Base-by-base conservation (phyloP, 2,329 filamentous ascomycete genomes). In the Aspergillus ustus region DNA sequence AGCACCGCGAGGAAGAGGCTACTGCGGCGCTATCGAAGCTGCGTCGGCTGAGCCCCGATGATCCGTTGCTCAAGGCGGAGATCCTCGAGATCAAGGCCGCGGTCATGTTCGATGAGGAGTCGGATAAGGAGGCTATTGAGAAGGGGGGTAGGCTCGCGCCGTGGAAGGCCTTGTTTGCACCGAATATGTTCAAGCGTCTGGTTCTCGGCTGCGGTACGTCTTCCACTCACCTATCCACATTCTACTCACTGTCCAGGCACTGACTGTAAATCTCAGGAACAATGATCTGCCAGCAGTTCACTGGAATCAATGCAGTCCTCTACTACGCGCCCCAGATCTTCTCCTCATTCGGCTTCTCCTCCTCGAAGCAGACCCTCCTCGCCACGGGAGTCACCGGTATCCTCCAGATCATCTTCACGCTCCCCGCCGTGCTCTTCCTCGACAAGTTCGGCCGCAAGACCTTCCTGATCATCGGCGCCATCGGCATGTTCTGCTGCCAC, bases 71-170 rank as follows among this genome's bases (percentile, higher is more conserved):
- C 43, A 84, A 89, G 65, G 81, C 92, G 1, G 91, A 94, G 70
- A 92, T 90, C 71, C 84, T 92, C n/a, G 91, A 94, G 73, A 93
- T 94, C 77, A 91, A 91, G 74, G 90, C 91, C 0, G 89, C 92
- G 73, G 89, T 87, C 0, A 75, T 91, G 19, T 95, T 94, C 67
- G 91, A 94, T 76, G 91, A 93, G 77, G 85, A 87, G 37, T 87
- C 86, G 0, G 82, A 89, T 9, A 84, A 85, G 0, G 87, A 90
- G 52, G 82, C 63, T 17, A 52, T 71, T 37, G 64, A 63, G 8
- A 4, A 28, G 11, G 67, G 63, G 11, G 69, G 69, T 11, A 52
- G 29, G 7, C 15, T 67, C 7, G 68, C 68, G 28, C 68, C 69
- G 4, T 71, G 68, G 68, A 71, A 71, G 60, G 66, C 67, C n/a